Evolutionary conservation across 2,329 filamentous ascomycete species (phyloP).

Genomic region (Botrytis paeoniae): DNA sequence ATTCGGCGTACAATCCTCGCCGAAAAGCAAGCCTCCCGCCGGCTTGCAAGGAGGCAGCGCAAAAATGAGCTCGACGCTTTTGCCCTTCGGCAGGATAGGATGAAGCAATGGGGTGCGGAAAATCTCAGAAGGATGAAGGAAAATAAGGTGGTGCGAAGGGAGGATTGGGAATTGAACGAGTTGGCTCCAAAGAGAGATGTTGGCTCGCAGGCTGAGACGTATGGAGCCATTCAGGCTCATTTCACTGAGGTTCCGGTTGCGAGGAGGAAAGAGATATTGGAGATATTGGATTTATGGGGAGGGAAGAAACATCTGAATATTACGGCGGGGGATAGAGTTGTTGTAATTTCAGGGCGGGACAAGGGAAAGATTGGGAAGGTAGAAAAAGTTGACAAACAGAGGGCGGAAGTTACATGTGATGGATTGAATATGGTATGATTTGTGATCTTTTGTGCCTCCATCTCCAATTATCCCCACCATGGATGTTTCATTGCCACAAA

Average conservation of each 20-base stretch:
- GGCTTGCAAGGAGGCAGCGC: conserved; percentile 40
- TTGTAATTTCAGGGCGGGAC: conserved; percentile 73
- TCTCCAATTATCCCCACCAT: neutral
- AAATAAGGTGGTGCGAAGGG: conserved; percentile 57
- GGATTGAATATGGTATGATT: conserved; percentile 60
- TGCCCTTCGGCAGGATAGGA: neutral
- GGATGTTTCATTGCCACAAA: neutral
- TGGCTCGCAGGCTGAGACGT: conserved; percentile 54
- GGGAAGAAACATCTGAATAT: conserved; percentile 55
- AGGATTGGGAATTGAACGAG: conserved; percentile 77
- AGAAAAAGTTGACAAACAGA: conserved; percentile 49
- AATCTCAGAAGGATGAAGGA: conserved; percentile 39
- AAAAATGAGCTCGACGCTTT: conserved; percentile 28
- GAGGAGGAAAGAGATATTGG: conserved; percentile 28
- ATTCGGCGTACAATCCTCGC: conserved; percentile 64
- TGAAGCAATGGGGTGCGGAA: conserved; percentile 7
- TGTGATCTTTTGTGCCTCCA: neutral
- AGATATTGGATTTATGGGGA: conserved; percentile 39
- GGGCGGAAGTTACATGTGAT: conserved; percentile 59
- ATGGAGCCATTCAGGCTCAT: conserved; percentile 52
- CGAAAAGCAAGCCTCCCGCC: conserved; percentile 58
- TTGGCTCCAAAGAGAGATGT: conserved; percentile 74
- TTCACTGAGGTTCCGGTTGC: conserved; percentile 35
- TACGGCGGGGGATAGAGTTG: conserved; percentile 72
- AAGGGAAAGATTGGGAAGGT: conserved; percentile 83